Base-by-base conservation (phyloP, 306 rosid species). In the Quillaja saponaria region DNA sequence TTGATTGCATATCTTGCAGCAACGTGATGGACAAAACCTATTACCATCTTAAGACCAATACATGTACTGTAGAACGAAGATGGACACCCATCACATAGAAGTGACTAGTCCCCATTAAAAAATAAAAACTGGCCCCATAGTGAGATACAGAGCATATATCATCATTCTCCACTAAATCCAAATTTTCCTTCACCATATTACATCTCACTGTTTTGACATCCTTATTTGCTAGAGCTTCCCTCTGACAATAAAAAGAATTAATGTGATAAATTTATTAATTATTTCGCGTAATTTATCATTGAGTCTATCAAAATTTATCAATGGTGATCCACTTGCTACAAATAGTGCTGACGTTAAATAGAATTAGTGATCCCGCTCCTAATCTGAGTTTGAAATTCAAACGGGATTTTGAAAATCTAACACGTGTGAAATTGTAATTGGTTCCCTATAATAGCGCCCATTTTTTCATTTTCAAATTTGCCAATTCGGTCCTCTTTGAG, bases 11-110 rank as follows among this genome's bases (percentile, higher is more conserved):
- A 64, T 57, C 34, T 41, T 80, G 52, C 97, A 90, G 37, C 73
- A 48, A 41, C 97, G 87, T 0, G 81, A 55, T 0, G 90, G 87
- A 67, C 94, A 85, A 46, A 75, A 77, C 95, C 97, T 85, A 55
- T 81, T 80, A 8, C 86, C 94, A 8, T 50, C 2, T 60, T 35
- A 14, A 78, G 63, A 51, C 87, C 81, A 20, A 90, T 20, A 51
- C 95, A 87, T 0, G 31, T 1, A 0, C 13, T 28, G 33, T 90
- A 90, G 52, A 70, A 90, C 3, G 85, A 66, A 2, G 88, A 78
- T 3, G 95, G 90, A 13, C 97, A 90, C 15, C 20, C 11, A 54
- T 79, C 88, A 41, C 95, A 90, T 1, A 83, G 17, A 14, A 90
- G 28, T 31, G 87, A 14, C 6, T 77, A 81, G 0, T 95, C 95